Base-by-base conservation (phyloP, 2,329 filamentous ascomycete species). In the Sporothrix globosa region DNA sequence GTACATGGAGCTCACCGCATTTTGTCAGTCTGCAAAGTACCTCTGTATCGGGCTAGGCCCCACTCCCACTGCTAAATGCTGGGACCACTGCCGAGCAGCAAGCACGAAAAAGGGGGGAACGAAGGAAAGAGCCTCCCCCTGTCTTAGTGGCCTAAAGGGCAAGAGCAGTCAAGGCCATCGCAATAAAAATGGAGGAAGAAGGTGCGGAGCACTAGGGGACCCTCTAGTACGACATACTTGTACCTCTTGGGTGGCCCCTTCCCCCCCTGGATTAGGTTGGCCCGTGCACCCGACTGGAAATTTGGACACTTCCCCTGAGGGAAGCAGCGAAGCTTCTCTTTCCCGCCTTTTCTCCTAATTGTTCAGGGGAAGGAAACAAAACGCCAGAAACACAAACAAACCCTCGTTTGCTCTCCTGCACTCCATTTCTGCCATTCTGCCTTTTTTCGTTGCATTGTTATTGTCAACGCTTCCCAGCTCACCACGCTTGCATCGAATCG, bases 241-340 rank as follows among this genome's bases (percentile, higher is more conserved):
- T 53, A n/a, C 58, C 66, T n/a, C 27, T 63, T 30, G 65, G 68
- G 72, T 73, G 71, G 73, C 71, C 72, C 73, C 68, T 70, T 70
- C 68, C 72, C 73, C 69, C 73, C 72, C 70, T 72, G 71, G 68
- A 69, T 70, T 50, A 53, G 10, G 41, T 58, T 75, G 75, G 74
- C 73, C 74, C 75, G 74, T 75, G 74, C 74, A 71, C 69, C 7
- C 17, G 69, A 63, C 71, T 75, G 73, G 74, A 75, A 76, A 76
- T 76, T 76, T 76, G 73, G 71, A 71, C 71, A 72, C 71, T 72
- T 71, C 71, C 71, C 71, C 70, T 71, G 66, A 71, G 73, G 65
- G 71, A 67, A 70, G 34, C 58, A 73, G 70, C 71, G 71, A 70
- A 76, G 73, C 72, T 74, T 72, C 70, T 30, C 69, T 65, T 72